Percentiles rank a stretch among this genome's conserved stretches.
These are phyloP conservation scores for Lepraria neglecta DNA, from an alignment of 495 filamentous ascomycete genomes.

Conservation along the genomic window DNA sequence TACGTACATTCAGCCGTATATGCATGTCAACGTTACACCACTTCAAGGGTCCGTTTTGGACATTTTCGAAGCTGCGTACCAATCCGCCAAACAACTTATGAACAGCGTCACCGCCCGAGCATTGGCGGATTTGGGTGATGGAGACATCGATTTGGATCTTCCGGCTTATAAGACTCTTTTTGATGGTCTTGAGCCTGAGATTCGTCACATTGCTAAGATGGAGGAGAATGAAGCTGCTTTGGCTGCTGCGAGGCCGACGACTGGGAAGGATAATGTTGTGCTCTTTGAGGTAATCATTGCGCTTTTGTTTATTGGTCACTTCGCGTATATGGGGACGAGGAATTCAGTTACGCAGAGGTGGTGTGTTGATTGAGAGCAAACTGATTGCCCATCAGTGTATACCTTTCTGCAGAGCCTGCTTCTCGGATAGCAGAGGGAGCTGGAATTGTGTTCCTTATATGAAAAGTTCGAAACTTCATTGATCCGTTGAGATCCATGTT, in stretches of 20 bases:
- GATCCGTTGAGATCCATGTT: no score
- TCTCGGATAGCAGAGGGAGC: not conserved
- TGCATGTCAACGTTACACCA: not conserved
- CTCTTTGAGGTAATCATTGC: constrained; percentile 1
- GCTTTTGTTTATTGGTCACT: not conserved
- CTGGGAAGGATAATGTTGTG: not conserved
- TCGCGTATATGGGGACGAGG: not conserved
- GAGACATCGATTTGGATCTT: not conserved
- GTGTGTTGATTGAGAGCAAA: constrained; percentile 8
- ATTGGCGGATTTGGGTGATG: not conserved
- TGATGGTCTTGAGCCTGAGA: constrained; percentile 3
- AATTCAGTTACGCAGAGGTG: constrained; percentile 3
- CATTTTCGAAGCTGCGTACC: constrained; percentile 17
- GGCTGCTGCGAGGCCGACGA: constrained; percentile 3
- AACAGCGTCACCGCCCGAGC: constrained; percentile 1
- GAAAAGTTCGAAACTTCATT: no score
- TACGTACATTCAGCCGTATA: constrained; percentile 13
- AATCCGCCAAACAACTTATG: constrained; percentile 8
- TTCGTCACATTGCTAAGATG: not conserved
- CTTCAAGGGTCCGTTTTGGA: not conserved
- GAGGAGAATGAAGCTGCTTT: not conserved
- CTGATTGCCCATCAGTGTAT: no score
- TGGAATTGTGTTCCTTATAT: not conserved
- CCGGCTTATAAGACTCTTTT: not conserved
- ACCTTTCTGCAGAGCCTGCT: not conserved